A percentile compares a stretch with the other conserved stretches of the same genome.
These are phyloP conservation scores for Coemansia asiatica DNA, from an alignment of 192 early-diverging fungal genomes.

Conservation along the genomic window DNA sequence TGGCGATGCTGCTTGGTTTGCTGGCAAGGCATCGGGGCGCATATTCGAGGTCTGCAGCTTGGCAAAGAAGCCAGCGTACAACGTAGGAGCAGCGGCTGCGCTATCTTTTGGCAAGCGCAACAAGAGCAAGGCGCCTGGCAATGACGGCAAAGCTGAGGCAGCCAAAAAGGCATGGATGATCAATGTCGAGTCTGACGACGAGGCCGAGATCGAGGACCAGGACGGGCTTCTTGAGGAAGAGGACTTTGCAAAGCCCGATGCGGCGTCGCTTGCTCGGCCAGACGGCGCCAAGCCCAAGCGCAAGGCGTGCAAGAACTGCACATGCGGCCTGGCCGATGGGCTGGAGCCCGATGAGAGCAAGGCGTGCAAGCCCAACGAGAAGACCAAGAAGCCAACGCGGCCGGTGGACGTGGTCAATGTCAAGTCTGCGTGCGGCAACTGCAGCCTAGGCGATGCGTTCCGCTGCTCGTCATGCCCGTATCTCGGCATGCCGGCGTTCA, in stretches of 20 bases:
- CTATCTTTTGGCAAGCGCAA: constrained; percentile 80
- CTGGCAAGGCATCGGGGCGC: constrained; percentile 50
- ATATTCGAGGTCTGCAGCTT: constrained; percentile 28
- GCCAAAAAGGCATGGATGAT: constrained; percentile 72
- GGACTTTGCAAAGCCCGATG: constrained; percentile 72
- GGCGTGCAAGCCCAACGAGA: constrained; percentile 49
- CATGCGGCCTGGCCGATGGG: constrained; percentile 85
- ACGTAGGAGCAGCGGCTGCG: constrained; percentile 80
- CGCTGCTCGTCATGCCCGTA: constrained; percentile 95
- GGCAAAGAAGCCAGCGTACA: constrained; percentile 80
- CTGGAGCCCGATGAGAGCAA: constrained; percentile 59
- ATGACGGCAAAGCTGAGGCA: constrained; percentile 17
- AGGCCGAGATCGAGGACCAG: constrained; percentile 83
- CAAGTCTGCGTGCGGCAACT: constrained; percentile 73
- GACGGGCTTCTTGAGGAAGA: constrained; percentile 81
- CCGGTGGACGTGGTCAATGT: constrained; percentile 57
- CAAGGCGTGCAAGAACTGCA: constrained; percentile 98
- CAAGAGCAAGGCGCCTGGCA: constrained; percentile 33
- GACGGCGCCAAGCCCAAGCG: constrained; percentile 75
- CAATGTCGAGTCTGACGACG: constrained; percentile 72
- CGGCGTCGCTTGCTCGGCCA: constrained; percentile 62
- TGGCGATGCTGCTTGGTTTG: constrained; percentile 45
- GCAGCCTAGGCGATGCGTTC: constrained; percentile 96
- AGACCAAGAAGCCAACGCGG: constrained; percentile 56
- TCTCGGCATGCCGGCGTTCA: constrained; percentile 95